Conservation (phyloP, 2,329 filamentous ascomycete genomes). For the Hypoxylon sp. region DNA sequence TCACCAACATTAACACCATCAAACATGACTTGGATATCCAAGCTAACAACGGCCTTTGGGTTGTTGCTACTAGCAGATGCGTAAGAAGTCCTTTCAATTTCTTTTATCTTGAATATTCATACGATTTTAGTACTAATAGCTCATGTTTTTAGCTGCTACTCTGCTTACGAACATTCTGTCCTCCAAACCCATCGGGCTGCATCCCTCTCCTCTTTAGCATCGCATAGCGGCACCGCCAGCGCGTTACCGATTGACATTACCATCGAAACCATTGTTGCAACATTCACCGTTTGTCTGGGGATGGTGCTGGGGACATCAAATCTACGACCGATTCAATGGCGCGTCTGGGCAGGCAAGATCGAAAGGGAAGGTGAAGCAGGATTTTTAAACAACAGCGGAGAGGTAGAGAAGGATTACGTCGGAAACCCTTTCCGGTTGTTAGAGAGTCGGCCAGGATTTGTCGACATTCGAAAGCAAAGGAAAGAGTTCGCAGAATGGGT, state of each 20-base stretch:
- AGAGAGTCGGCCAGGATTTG: slow-evolving; percentile 84
- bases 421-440: slow-evolving; percentile 83
- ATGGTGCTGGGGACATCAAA: slow-evolving; percentile 80
- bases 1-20: slow-evolving; percentile 1
- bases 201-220: slow-evolving; percentile 55
- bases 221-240: slow-evolving; percentile 52
- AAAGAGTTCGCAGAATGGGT: slow-evolving; percentile 83
- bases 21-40: slow-evolving; percentile 76
- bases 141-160: slow-evolving; percentile 78
- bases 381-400: slow-evolving; percentile 64
- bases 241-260: slow-evolving; percentile 85
- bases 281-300: slow-evolving; percentile 82
- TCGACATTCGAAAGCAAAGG: slow-evolving; percentile 84
- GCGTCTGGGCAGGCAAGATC: slow-evolving; percentile 83
- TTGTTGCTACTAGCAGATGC: slow-evolving; percentile 84
- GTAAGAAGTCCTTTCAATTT: slow-evolving; percentile 68
- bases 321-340: slow-evolving; percentile 85
- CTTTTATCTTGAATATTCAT: no score
- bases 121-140: slow-evolving; percentile 23
- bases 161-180: slow-evolving; percentile 88
- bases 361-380: slow-evolving; percentile 75
- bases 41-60: slow-evolving; percentile 75
- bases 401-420: slow-evolving; percentile 73
- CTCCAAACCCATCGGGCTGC: slow-evolving; percentile 68
- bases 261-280: slow-evolving; percentile 83